phyloP scores from a whole-genome alignment of 1,284 basidiomycete genomes.

The Fomitopsis pinicola region DNA sequence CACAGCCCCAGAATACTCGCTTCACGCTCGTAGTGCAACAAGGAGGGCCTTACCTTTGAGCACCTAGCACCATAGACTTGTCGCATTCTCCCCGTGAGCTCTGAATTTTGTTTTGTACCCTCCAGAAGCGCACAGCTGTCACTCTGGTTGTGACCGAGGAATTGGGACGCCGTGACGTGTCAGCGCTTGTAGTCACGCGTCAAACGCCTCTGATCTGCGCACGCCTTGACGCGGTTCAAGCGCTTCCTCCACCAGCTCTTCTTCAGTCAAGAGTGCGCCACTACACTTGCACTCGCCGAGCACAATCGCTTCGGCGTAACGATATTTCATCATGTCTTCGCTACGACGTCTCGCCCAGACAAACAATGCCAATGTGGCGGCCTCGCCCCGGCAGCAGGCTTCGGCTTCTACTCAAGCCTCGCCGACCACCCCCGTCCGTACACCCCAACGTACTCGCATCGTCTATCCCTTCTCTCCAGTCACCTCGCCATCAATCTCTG shows the following conservation, averaged over 20 bases:
- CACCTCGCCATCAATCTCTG: constrained; percentile 64
- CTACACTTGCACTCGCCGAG: background rate
- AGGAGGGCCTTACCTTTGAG: too few relatives aligned
- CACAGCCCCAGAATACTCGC: too few relatives aligned
- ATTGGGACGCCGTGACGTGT: background rate
- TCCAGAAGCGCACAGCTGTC: too few relatives aligned
- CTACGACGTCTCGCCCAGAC: constrained; percentile 30
- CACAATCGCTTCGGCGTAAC: background rate
- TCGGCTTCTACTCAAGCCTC: background rate
- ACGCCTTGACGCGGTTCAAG: background rate
- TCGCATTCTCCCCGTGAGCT: too few relatives aligned
- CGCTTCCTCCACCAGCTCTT: background rate
- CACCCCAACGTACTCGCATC: constrained; percentile 25
- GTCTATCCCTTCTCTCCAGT: constrained; percentile 40
- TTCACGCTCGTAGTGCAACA: too few relatives aligned
- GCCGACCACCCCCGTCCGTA: constrained; percentile 24
- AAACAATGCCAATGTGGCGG: constrained; percentile 23
- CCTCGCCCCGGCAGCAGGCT: constrained; percentile 9
- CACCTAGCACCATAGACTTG: too few relatives aligned
- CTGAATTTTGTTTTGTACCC: too few relatives aligned
- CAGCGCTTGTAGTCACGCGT: background rate
- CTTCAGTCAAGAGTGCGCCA: background rate
- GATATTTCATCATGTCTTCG: constrained; percentile 9
- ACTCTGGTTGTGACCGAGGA: background rate
- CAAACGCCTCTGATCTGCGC: background rate